Conservation (phyloP, 257 asterid genomes). For the Echium plantagineum region DNA sequence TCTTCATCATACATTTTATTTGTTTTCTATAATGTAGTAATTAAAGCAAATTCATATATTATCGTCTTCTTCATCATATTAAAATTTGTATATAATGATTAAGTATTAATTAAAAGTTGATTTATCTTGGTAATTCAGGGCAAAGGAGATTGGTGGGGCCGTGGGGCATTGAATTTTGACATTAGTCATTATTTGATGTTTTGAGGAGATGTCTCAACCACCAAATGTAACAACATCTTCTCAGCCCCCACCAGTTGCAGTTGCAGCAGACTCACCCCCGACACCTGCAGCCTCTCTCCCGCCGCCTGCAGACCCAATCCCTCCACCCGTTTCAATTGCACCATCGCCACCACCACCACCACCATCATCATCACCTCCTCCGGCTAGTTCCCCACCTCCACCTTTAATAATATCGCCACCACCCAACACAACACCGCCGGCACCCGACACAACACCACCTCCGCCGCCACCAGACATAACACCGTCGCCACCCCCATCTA, state of each 20-base stretch:
- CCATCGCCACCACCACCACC: too few species aligned
- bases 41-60: background rate
- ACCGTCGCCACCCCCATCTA: slow-evolving; percentile 22
- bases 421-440: background rate
- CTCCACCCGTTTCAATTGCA: too few species aligned
- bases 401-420: slow-evolving; percentile 3
- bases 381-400: slow-evolving; percentile 13
- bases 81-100: too few species aligned
- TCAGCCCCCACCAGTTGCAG: background rate
- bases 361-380: slow-evolving; percentile 9
- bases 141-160: background rate
- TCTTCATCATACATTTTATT: too few species aligned
- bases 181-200: too few species aligned
- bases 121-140: background rate
- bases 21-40: background rate
- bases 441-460: background rate
- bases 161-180: background rate
- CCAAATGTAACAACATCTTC: slow-evolving; percentile 16
- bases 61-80: too few species aligned
- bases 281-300: slow-evolving; percentile 23
- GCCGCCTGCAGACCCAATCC: too few species aligned
- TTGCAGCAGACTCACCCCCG: background rate
- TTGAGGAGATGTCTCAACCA: background rate
- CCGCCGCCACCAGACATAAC: slow-evolving; percentile 11
- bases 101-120: too few species aligned